Percentiles rank a stretch among this genome's conserved stretches.
Conservation (phyloP, 495 filamentous ascomycete genomes). For the Neurospora sp. region DNA sequence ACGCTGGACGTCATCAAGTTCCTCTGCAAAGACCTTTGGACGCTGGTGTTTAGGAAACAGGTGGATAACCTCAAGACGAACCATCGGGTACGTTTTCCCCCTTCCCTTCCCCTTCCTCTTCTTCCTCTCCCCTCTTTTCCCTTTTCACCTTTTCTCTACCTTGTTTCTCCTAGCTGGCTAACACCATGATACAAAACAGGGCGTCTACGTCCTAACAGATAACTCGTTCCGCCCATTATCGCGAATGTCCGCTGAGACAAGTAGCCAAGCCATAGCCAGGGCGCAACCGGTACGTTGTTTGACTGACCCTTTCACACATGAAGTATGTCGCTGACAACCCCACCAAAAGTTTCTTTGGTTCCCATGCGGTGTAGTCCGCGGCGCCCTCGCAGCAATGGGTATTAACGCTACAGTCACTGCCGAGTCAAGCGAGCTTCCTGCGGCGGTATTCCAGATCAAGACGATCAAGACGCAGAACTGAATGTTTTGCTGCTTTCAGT, state of each 20-base stretch:
- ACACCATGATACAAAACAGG: slow-evolving; percentile 34
- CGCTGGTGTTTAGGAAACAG: slow-evolving; percentile 86
- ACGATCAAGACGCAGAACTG: slow-evolving; percentile 41
- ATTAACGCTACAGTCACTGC: slow-evolving; percentile 86
- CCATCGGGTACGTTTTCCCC: slow-evolving; percentile 55
- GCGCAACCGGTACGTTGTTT: slow-evolving; percentile 64
- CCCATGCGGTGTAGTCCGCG: slow-evolving; percentile 82
- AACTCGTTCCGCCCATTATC: slow-evolving; percentile 82
- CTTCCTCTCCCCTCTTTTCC: not conserved
- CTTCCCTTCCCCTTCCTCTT: not conserved
- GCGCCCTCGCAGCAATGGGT: slow-evolving; percentile 79
- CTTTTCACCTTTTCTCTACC: too few species aligned
- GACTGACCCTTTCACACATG: not conserved
- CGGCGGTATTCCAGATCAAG: slow-evolving; percentile 94
- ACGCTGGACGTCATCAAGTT: slow-evolving; percentile 93
- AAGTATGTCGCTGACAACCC: not conserved
- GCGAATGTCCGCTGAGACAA: slow-evolving; percentile 70
- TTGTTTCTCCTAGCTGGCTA: not conserved
- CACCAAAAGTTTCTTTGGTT: slow-evolving; percentile 74
- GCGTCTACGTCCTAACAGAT: slow-evolving; percentile 93
- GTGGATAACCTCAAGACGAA: slow-evolving; percentile 98
- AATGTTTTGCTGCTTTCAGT: not conserved
- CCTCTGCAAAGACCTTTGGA: slow-evolving; percentile 96
- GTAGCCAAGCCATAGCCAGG: slow-evolving; percentile 56
- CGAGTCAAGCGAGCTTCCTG: slow-evolving; percentile 74